Base-by-base conservation (phyloP, 768 basidiomycete species). In the Podaxis mareebaensis region DNA sequence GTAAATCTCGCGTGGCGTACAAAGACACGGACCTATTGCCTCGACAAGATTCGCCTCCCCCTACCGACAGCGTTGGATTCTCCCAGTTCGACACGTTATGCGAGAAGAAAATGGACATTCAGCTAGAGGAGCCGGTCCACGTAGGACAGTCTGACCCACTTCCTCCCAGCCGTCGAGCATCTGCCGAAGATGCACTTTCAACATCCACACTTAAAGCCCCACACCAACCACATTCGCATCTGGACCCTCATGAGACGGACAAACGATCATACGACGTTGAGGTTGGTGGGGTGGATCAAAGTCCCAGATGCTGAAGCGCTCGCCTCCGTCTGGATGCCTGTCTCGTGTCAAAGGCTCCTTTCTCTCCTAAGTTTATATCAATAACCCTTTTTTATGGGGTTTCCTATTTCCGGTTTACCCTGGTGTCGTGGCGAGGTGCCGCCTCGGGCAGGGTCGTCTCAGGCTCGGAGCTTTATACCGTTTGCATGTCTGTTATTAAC, bases 1-100 rank as follows among this genome's bases (percentile, higher is more conserved):
- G 74, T 64, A 79, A 76, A 64, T 82, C 82, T 3, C 74, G 70
- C 30, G 79, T 76, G 57, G 84, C 83, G 2, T 80, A 73, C 68
- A 77, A 80, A 60, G 78, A 80, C 59, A 67, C 71, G 17, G 63
- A 67, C 38, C n/a, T 42, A 2, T 44, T 38, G 49, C 65, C 57
- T 1, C 51, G 38, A 58, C 72, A 48, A 38, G 60, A 44, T 66
- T 28, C 30, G 66, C 64, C 17, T 2, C 10, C 12, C 5, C 44
- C 40, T 15, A 60, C 51, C 22, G 6, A 33, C 28, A 44, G 44
- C 55, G 55, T 66, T 17, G 65, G 64, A 7, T 49, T 67, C 36
- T 71, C 70, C 4, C 69, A 70, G 52, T 64, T 67, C 55, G 72
- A 70, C 17, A 68, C 68, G 11, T 57, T 67, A 24, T 67, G 30